Conservation (phyloP, 73 alveolate species). For the Durusdinium trenchii region DNA sequence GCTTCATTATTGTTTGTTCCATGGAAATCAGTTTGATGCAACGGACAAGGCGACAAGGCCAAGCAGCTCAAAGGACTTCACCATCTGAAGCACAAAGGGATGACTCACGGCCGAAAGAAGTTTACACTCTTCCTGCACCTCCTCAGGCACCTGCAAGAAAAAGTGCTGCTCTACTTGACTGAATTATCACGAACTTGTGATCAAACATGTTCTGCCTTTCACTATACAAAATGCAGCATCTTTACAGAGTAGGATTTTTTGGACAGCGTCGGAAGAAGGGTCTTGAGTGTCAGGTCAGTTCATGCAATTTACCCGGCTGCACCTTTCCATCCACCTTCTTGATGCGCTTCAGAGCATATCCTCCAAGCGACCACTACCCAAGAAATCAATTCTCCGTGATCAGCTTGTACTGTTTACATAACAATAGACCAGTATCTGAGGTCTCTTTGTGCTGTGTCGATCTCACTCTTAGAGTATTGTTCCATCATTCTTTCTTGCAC, state of each 20-base stretch:
- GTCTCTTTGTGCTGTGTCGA: no score
- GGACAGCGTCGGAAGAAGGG: not conserved
- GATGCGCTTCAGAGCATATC: conserved; percentile 86
- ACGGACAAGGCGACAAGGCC: no score
- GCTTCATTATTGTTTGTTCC: no score
- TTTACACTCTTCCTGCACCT: conserved; percentile 67
- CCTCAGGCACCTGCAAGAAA: conserved; percentile 45
- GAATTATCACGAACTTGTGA: not conserved
- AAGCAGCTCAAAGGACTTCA: conserved; percentile 58
- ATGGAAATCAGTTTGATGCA: no score
- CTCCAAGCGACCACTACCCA: not conserved
- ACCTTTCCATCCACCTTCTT: conserved; percentile 72
- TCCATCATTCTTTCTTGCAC: no score
- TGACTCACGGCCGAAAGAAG: conserved; percentile 48
- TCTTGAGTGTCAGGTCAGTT: no score
- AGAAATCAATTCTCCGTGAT: no score
- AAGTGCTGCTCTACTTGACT: not conserved
- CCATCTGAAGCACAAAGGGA: conserved; percentile 81
- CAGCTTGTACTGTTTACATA: no score
- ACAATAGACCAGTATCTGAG: no score
- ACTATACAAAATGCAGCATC: not conserved
- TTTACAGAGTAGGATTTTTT: not conserved
- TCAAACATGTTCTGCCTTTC: not conserved
- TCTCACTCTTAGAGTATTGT: no score
- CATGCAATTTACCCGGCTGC: not conserved